A percentile compares a stretch with the other conserved stretches of the same genome.
Evolutionary conservation across 1,284 basidiomycete species (phyloP).

Genomic region (Ceratobasidium theobromae): DNA sequence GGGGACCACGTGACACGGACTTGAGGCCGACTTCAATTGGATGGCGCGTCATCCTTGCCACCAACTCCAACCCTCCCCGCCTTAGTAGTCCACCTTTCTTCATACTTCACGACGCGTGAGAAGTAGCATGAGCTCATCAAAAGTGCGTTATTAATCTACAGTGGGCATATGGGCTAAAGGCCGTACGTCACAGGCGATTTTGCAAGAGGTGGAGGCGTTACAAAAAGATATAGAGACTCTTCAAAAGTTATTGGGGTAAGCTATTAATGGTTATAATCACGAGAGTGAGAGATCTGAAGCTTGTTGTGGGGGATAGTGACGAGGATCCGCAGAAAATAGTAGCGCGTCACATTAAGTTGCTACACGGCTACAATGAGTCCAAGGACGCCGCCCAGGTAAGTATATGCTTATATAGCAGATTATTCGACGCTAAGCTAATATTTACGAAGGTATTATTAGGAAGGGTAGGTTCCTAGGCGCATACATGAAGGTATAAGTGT

Average conservation of each 20-base stretch:
- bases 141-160: neutral
- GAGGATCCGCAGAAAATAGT: conserved; percentile 66
- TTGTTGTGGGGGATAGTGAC: conserved; percentile 29
- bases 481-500: neutral
- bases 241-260: conserved; percentile 17
- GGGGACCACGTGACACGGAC: neutral
- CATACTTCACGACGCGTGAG: neutral
- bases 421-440: neutral
- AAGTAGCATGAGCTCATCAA: neutral
- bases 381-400: conserved; percentile 75
- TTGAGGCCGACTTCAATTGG: neutral
- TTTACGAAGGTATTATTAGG: conserved; percentile 58
- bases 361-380: conserved; percentile 76
- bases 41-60: neutral
- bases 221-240: conserved; percentile 24
- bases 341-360: conserved; percentile 64
- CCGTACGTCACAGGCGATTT: neutral
- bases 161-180: neutral
- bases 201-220: neutral
- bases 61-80: neutral
- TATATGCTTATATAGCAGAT: neutral
- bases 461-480: conserved; percentile 46
- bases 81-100: no score
- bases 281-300: neutral
- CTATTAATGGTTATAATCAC: neutral